phyloP scores from a whole-genome alignment of 805 yeast species.

The Wickerhamomyces alni region DNA sequence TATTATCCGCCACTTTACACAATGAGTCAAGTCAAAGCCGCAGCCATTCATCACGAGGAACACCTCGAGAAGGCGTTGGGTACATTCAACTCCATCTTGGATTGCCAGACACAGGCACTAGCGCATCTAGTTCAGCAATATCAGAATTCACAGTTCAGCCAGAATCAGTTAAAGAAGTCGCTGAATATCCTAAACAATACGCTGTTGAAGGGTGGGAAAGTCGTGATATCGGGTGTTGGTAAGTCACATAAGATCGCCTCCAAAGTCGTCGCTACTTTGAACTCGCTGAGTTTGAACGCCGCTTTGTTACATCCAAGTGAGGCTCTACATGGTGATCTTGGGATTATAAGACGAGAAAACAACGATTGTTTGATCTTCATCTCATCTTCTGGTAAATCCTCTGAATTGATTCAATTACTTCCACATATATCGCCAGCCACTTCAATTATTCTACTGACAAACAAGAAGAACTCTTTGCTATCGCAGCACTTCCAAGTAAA shows the following conservation, averaged over 20 bases:
- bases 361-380: slow-evolving; percentile 59
- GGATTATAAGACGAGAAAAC: slow-evolving; percentile 49
- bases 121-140: slow-evolving; percentile 40
- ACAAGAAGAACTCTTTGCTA: slow-evolving; percentile 50
- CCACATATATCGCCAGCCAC: slow-evolving; percentile 50
- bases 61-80: slow-evolving; percentile 19
- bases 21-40: not conserved
- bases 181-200: slow-evolving; percentile 32
- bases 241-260: slow-evolving; percentile 75
- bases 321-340: slow-evolving; percentile 88
- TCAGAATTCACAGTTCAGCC: slow-evolving; percentile 38
- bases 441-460: slow-evolving; percentile 59
- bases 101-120: slow-evolving; percentile 43
- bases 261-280: slow-evolving; percentile 76
- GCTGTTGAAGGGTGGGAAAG: slow-evolving; percentile 51
- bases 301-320: slow-evolving; percentile 74
- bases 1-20: no score
- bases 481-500: slow-evolving; percentile 43
- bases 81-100: slow-evolving; percentile 35
- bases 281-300: slow-evolving; percentile 69
- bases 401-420: slow-evolving; percentile 50
- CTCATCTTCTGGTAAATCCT: slow-evolving; percentile 79
- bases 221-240: slow-evolving; percentile 79
- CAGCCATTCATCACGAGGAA: slow-evolving; percentile 11
- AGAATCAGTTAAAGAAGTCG: slow-evolving; percentile 36